Conservation (phyloP, 495 filamentous ascomycete genomes). For the Chaetomium tenue region DNA sequence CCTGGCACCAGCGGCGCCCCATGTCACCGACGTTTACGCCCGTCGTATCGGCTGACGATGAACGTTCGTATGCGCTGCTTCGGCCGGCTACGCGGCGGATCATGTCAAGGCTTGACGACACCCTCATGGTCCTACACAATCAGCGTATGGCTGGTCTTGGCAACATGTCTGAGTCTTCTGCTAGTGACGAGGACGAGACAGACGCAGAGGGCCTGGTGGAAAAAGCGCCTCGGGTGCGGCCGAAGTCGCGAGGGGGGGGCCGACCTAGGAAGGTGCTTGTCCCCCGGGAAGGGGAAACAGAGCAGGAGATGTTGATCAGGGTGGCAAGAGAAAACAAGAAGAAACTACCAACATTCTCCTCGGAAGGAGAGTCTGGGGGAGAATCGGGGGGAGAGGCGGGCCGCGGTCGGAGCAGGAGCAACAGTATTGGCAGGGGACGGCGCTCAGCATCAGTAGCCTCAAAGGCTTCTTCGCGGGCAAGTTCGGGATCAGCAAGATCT, state of each 20-base stretch:
- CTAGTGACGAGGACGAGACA: conserved; percentile 33
- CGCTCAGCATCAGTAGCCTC: neutral
- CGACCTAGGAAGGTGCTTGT: conserved; percentile 41
- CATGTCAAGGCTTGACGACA: conserved; percentile 60
- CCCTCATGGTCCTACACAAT: conserved; percentile 66
- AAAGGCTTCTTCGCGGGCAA: conserved; percentile 10
- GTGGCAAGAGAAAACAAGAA: conserved; percentile 39
- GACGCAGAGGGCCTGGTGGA: conserved; percentile 27
- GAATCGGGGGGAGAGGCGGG: conserved; percentile 9
- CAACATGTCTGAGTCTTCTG: conserved; percentile 38
- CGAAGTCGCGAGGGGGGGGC: conserved; percentile 22
- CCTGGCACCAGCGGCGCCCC: conserved; percentile 13
- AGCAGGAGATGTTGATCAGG: conserved; percentile 42
- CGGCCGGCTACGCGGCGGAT: conserved; percentile 64
- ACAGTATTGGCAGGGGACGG: neutral
- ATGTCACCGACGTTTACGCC: conserved; percentile 27
- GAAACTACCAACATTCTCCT: conserved; percentile 7
- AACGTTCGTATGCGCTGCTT: conserved; percentile 57
- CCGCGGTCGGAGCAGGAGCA: conserved; percentile 2
- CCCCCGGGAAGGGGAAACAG: conserved; percentile 45
- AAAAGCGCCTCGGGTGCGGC: neutral
- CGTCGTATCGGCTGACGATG: conserved; percentile 51
- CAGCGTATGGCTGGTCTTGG: conserved; percentile 48
- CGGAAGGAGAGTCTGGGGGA: neutral
- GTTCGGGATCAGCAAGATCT: neutral